Conservation (phyloP, 2,329 filamentous ascomycete species). For the Lecanosticta acicola region DNA sequence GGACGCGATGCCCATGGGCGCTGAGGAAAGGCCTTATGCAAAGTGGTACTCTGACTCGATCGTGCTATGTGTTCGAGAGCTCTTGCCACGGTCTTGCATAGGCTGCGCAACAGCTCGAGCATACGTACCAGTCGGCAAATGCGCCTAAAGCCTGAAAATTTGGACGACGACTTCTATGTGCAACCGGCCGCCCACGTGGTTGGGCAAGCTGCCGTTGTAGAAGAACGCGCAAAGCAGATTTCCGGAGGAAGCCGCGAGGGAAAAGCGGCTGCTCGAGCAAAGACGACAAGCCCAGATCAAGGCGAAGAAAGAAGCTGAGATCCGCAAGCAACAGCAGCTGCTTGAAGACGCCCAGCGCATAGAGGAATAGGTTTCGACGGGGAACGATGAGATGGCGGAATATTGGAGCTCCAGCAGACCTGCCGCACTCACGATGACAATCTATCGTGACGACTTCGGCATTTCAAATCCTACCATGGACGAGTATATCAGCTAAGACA, state of each 20-base stretch:
- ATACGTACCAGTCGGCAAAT: neutral
- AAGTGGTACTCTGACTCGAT: neutral
- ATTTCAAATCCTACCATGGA: conserved; percentile 1
- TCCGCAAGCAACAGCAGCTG: conserved; percentile 9
- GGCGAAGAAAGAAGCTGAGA: conserved; percentile 41
- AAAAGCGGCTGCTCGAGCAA: conserved; percentile 33
- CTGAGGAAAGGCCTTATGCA: neutral
- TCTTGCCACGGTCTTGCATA: neutral
- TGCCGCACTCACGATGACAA: conserved; percentile 6
- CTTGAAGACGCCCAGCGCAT: conserved; percentile 3
- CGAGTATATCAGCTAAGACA: neutral
- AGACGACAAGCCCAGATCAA: conserved; percentile 39
- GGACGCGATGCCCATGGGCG: conserved; percentile 2
- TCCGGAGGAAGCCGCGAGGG: conserved; percentile 21
- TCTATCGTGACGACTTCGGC: conserved; percentile 9
- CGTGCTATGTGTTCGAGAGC: neutral
- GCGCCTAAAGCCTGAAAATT: neutral
- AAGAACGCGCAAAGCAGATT: neutral
- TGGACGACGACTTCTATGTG: neutral
- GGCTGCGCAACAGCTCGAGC: neutral
- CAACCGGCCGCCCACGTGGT: neutral
- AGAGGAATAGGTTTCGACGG: conserved; percentile 9
- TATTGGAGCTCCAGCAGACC: neutral
- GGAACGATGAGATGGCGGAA: too few species aligned
- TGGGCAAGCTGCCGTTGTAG: neutral